phyloP scores from a whole-genome alignment of 129 eudicot genomes.

The Tagetes patula region DNA sequence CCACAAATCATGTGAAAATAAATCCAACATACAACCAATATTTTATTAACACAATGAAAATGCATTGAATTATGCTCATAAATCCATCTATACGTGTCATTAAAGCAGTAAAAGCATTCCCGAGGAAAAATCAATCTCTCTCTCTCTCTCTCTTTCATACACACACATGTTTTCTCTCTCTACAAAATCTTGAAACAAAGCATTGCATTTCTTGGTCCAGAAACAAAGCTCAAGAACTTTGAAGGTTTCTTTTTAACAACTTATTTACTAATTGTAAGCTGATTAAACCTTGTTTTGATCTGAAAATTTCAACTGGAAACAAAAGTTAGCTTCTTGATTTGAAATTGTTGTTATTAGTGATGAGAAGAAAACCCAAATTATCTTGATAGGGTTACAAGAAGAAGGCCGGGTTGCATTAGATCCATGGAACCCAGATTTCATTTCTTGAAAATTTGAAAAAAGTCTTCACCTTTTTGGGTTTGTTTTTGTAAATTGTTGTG shows the following conservation, averaged over 20 bases:
- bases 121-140: constrained; percentile 29
- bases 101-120: constrained; percentile 42
- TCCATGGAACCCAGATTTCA: constrained; percentile 56
- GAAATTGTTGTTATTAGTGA: constrained; percentile 12
- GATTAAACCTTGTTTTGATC: constrained; percentile 19
- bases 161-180: constrained; percentile 28
- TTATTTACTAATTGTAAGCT: constrained; percentile 47
- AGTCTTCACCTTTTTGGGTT: constrained; percentile 37
- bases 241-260: constrained; percentile 1
- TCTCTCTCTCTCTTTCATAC: constrained; percentile 18
- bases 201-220: constrained; percentile 1
- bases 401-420: constrained; percentile 43
- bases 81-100: constrained; percentile 73
- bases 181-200: constrained; percentile 14
- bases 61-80: constrained; percentile 69
- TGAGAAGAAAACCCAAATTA: constrained; percentile 27
- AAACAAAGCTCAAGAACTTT: constrained; percentile 31
- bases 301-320: constrained; percentile 1
- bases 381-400: constrained; percentile 38
- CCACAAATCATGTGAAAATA: neutral
- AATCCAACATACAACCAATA: neutral
- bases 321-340: neutral
- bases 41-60: constrained; percentile 23
- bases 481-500: constrained; percentile 47
- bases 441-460: constrained; percentile 27